A percentile compares a stretch with the other conserved stretches of the same genome.
phyloP scores from a whole-genome alignment of 176 grass and related monocot genomes.

The Phyllostachys edulis region DNA sequence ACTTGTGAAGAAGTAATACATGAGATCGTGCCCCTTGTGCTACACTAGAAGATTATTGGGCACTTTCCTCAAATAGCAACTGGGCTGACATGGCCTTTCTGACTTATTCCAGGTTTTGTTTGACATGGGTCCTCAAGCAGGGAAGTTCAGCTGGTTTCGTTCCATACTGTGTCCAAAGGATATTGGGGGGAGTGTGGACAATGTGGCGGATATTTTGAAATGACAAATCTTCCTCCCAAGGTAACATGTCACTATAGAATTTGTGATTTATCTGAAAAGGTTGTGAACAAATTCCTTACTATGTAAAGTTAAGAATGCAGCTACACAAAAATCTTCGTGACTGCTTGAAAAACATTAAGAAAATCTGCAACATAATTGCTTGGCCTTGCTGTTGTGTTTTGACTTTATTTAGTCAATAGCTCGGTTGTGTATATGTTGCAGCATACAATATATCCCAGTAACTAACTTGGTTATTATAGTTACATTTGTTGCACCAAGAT shows the following conservation, averaged over 20 bases:
- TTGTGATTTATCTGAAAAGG: slow-evolving; percentile 16
- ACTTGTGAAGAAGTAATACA: background rate
- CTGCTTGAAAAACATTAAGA: background rate
- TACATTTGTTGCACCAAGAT: slow-evolving; percentile 21
- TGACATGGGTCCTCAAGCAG: slow-evolving; percentile 78
- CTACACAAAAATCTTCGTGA: slow-evolving; percentile 21
- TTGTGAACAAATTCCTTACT: background rate
- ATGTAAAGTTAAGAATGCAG: background rate
- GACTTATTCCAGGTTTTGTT: slow-evolving; percentile 67
- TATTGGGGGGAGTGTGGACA: slow-evolving; percentile 99
- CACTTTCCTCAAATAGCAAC: slow-evolving; percentile 18
- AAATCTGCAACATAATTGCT: background rate
- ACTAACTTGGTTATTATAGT: slow-evolving; percentile 9
- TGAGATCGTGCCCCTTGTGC: background rate
- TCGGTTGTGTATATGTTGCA: slow-evolving; percentile 11
- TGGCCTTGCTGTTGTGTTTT: background rate
- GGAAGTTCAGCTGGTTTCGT: slow-evolving; percentile 91
- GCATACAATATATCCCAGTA: background rate
- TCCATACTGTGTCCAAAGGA: slow-evolving; percentile 98
- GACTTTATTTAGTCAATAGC: background rate
- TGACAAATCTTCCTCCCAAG: slow-evolving; percentile 94
- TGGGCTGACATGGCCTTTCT: slow-evolving; percentile 23
- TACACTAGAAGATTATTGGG: background rate
- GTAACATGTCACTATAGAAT: slow-evolving; percentile 44
- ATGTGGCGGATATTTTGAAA: slow-evolving; percentile 99